These are phyloP conservation scores for Trichomonascaceae sp. DNA, from an alignment of 1,139 yeast species.

Conservation along the genomic window DNA sequence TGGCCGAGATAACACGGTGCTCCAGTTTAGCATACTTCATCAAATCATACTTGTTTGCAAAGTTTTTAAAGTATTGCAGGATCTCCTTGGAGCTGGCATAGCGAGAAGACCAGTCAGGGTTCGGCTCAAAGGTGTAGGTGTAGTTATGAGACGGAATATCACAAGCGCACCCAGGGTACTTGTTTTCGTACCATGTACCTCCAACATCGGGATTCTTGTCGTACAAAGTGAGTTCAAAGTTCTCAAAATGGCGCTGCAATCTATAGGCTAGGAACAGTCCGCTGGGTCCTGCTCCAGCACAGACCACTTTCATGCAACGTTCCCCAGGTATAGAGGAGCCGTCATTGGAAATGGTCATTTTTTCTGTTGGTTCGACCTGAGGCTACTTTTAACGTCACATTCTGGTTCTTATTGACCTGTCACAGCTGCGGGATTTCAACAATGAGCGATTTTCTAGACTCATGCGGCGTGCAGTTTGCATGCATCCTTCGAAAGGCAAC, in stretches of 20 bases:
- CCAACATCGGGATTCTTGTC: slow-evolving; percentile 23
- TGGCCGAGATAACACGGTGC: slow-evolving; percentile 9
- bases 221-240: slow-evolving; percentile 10
- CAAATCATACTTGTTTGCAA: slow-evolving; percentile 10
- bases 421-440: too few relatives aligned
- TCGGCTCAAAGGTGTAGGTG: slow-evolving; percentile 17
- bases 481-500: too few relatives aligned
- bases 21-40: slow-evolving; percentile 8
- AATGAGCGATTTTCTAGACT: too few relatives aligned
- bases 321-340: too few relatives aligned
- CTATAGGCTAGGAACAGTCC: neutral
- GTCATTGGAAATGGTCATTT: too few relatives aligned
- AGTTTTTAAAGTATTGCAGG: slow-evolving; percentile 12
- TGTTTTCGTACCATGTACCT: slow-evolving; percentile 41
- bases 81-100: slow-evolving; percentile 16
- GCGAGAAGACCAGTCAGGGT: slow-evolving; percentile 17
- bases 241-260: slow-evolving; percentile 2
- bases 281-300: neutral
- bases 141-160: slow-evolving; percentile 19
- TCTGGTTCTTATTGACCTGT: too few relatives aligned
- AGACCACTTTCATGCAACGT: neutral
- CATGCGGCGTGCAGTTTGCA: too few relatives aligned
- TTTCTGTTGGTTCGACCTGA: too few relatives aligned
- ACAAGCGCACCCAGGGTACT: slow-evolving; percentile 32
- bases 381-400: too few relatives aligned